A percentile compares a stretch with the other conserved stretches of the same genome.
Conservation (phyloP, 129 eudicot genomes). For the Chrysanthemum seticuspe region DNA sequence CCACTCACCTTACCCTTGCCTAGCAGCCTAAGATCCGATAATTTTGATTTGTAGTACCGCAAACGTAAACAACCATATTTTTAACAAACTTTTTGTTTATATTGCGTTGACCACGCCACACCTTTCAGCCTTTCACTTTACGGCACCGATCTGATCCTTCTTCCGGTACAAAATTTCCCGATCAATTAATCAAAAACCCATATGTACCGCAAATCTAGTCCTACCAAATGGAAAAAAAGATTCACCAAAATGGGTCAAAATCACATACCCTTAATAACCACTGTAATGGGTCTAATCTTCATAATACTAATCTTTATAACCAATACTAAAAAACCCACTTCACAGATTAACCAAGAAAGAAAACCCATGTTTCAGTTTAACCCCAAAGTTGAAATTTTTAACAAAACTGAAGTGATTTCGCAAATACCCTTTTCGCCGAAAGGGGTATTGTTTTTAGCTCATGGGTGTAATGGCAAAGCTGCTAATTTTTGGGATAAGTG, state of each 20-base stretch:
- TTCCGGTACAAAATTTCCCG: no score
- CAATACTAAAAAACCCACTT: conserved; percentile 36
- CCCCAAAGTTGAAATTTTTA: conserved; percentile 55
- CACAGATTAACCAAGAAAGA: conserved; percentile 32
- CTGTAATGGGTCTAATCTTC: conserved; percentile 34
- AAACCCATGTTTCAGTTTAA: conserved; percentile 32
- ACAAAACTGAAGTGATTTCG: conserved; percentile 65
- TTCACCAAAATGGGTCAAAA: conserved; percentile 21
- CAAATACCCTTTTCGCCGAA: conserved; percentile 75
- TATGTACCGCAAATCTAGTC: conserved; percentile 23
- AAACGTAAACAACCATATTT: no score
- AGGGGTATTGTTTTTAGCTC: conserved; percentile 80
- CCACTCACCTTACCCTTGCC: no score
- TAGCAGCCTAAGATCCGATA: no score
- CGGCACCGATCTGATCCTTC: no score
- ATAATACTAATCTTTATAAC: conserved; percentile 33
- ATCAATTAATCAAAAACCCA: no score
- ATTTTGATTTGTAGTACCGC: no score
- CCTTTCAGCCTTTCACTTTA: no score
- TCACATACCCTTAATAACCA: conserved; percentile 35
- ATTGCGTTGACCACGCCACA: no score
- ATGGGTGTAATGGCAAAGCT: conserved; percentile 81
- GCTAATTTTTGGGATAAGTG: conserved; percentile 82
- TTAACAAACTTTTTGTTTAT: no score
- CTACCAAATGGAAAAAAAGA: conserved; percentile 27